Base-by-base conservation (phyloP, 225 moss, liverwort and hornwort species). In the Ulota crispa region DNA sequence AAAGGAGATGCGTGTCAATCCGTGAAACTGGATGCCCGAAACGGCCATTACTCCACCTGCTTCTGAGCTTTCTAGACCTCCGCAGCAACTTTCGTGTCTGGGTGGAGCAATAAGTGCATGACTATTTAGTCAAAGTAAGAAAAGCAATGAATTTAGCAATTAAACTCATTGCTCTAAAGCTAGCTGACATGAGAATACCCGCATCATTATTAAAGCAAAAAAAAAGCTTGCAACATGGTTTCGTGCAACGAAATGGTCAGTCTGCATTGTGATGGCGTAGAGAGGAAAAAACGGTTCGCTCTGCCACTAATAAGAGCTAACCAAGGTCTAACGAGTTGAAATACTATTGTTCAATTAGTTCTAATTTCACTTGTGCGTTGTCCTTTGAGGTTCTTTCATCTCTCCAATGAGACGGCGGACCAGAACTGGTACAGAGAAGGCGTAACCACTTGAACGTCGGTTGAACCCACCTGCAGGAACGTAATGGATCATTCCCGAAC, bases 381-480 rank as follows among this genome's bases (percentile, higher is more conserved):
- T 55, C 59, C 47, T 59, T 57, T 23, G 53, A 32, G 13, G 70
- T 64, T 67, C 61, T 57, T 72, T 67, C 53, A 67, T 32, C 24
- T 21, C 55, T 54, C 61, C 50, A 67, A 16, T 72, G 50, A 7
- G 41, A 16, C 28, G 60, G 28, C 31, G 60, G 50, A 78, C 41
- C 14, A 54, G 56, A 69, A 43, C 43, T 75, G 39, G 64, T 68
- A 63, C 62, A 55, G 42, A 55, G 42, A 28, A 60, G 72, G 60
- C 43, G 60, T 65, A 71, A 53, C 14, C 67, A 77, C 67, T 68
- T 28, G 41, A 45, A 82, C 14, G n/a, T n/a, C n/a, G 50, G 50
- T 18, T 50, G 16, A 6, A 18, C 18, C 75, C 64, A n/a, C 27
- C 37, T 75, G 57, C 75, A 56, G 53, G 27, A 37, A 36, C 10